Percentiles rank a stretch among this genome's conserved stretches.
These are phyloP conservation scores for Scalesia atractyloides DNA, from an alignment of 129 eudicot genomes.

Conservation along the genomic window DNA sequence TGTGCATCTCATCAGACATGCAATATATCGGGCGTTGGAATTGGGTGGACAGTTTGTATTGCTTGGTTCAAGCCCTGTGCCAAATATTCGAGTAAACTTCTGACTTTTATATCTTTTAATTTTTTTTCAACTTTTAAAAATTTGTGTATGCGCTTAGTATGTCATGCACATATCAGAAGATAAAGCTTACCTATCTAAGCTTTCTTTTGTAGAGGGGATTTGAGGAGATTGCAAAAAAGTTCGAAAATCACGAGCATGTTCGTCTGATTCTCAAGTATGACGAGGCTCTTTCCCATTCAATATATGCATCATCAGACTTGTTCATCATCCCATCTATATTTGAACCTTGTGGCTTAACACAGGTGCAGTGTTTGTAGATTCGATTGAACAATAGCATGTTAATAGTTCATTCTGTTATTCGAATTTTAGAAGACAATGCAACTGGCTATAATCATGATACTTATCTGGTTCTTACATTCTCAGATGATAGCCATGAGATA, in stretches of 20 bases:
- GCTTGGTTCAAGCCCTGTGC: slow-evolving; percentile 99
- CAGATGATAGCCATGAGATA: slow-evolving; percentile 99
- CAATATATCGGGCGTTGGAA: slow-evolving; percentile 80
- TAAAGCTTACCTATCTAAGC: slow-evolving; percentile 12
- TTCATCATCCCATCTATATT: slow-evolving; percentile 97
- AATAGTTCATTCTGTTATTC: background rate
- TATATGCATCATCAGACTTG: slow-evolving; percentile 97
- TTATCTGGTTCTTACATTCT: slow-evolving; percentile 23
- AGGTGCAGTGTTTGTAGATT: slow-evolving; percentile 47
- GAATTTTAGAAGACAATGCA: background rate
- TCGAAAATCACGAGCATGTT: slow-evolving; percentile 68
- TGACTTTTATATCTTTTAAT: background rate
- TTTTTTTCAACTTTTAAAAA: background rate
- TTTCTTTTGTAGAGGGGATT: slow-evolving; percentile 73
- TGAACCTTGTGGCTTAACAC: slow-evolving; percentile 99
- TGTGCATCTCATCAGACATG: slow-evolving; percentile 94
- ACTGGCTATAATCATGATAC: background rate
- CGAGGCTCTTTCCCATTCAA: slow-evolving; percentile 80
- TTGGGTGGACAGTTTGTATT: slow-evolving; percentile 95
- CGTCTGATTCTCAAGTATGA: slow-evolving; percentile 86
- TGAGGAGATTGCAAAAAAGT: slow-evolving; percentile 77
- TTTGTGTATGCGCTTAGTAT: background rate
- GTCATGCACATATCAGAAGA: slow-evolving; percentile 4
- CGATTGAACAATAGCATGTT: background rate
- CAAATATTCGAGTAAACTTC: slow-evolving; percentile 67